Conservation (phyloP, 2,329 filamentous ascomycete species). For the Botrytis fragariae region DNA sequence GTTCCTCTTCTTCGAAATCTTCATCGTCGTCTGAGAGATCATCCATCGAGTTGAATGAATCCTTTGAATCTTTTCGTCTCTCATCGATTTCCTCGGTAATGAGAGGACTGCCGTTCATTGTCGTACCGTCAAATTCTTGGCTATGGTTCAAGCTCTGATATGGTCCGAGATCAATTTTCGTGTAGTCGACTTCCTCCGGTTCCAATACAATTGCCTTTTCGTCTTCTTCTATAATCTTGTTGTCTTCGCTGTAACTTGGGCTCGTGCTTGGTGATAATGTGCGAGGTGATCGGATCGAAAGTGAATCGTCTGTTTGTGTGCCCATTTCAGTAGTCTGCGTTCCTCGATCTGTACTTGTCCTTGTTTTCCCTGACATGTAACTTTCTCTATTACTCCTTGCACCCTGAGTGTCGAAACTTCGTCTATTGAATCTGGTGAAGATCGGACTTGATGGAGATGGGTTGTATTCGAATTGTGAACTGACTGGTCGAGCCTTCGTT, state of each 20-base stretch:
- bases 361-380: conserved; percentile 62
- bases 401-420: conserved; percentile 66
- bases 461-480: conserved; percentile 79
- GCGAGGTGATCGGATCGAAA: conserved; percentile 45
- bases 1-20: conserved; percentile 51
- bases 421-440: conserved; percentile 53
- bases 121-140: conserved; percentile 36
- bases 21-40: conserved; percentile 48
- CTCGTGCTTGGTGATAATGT: conserved; percentile 43
- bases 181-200: conserved; percentile 57
- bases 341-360: conserved; percentile 55
- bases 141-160: conserved; percentile 33
- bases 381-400: conserved; percentile 68
- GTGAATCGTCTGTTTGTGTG: conserved; percentile 56
- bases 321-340: conserved; percentile 67
- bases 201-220: conserved; percentile 44
- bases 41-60: conserved; percentile 43
- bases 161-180: conserved; percentile 54
- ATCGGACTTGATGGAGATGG: conserved; percentile 73
- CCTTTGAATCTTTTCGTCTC: conserved; percentile 39
- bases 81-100: conserved; percentile 31
- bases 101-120: conserved; percentile 37
- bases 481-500: conserved; percentile 67
- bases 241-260: conserved; percentile 49
- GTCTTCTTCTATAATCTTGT: conserved; percentile 35